Base-by-base conservation (phyloP, 2,329 filamentous ascomycete species). In the Zalaria obscura region DNA sequence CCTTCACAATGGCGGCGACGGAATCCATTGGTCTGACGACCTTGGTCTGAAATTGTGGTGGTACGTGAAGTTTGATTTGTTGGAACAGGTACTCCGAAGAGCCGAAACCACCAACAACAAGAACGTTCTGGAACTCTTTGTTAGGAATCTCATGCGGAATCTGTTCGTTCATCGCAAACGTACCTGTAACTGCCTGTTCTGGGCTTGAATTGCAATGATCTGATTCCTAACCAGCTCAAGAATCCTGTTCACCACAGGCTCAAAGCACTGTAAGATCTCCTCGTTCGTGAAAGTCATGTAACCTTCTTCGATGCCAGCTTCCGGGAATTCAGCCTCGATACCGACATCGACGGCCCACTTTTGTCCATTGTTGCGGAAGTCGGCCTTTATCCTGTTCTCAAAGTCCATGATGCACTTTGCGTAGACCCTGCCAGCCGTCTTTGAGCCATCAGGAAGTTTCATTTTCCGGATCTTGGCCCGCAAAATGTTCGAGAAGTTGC, bases 361-460 rank as follows among this genome's bases (percentile, higher is more conserved):
- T 64, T 96, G 89, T 39, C 89, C 88, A 62, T 95, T 96, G 69
- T 96, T 96, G 50, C 91, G 79, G 80, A 98, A 98, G 63, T 96
- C 91, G 39, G 91, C 91, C 73, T 98, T 98, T 75, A 98, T 95
- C 62, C 91, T 75, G 75, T 96, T 96, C 70, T 98, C 91, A 56
- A 98, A 98, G 65, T 98, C 91, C 89, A 96, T 96, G 65, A 98
- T 96, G 63, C 89, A 96, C 69, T 96, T 96, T 51, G 89, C 89
- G 63, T 96, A 96, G 41, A 98, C 91, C 63, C 89, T 87, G 35
- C 89, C 89, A n/a, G 91, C 89, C 3, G 87, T 96, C 67, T 89
- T 93, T 52, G 89, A 95, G 37, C 88, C 89, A 57, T 96, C 89
- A 1, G 91, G 88, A 36, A 98, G 72, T 67, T 96, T 96, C 91